Base-by-base conservation (phyloP, 164 flowering plant species). In the Kalanchoe fedtschenkoi region DNA sequence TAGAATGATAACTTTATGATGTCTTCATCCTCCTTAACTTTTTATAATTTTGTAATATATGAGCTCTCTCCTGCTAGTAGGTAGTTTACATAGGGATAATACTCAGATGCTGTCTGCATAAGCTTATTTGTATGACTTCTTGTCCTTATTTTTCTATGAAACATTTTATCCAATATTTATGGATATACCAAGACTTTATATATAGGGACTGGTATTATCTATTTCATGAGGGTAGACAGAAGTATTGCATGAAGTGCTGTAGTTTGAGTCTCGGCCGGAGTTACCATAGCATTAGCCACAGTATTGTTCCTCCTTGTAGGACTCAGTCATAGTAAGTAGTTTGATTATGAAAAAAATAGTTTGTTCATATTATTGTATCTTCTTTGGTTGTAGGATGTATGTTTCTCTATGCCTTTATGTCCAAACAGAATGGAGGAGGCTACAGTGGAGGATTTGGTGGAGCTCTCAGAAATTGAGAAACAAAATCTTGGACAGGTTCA, bases 391-490 rank as follows among this genome's bases (percentile, higher is more conserved):
- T 58, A 95, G 99, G 96, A 84, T 74, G 72, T 91, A 34, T 70
- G 71, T 71, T 95, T 84, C 70, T 73, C 91, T 34, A 91, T 91
- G 97, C 97, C 99, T 70, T 83, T 89, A 66, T 87, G 95, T 70
- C 76, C 46, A 60, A 77, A 84, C 46, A 75, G 86, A 71, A 80
- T 82, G 33, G 99, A 89, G 66, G 78, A 91, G 72, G 81, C 72
- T 46, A 73, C 82, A 60, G 70, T 79, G 42, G 97, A 95, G 70
- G 99, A 89, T 69, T 77, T 95, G 57, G 85, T 82, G 58, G 96
- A 87, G 74, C 93, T 95, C n/a, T 82, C 89, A 42, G 96, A 95
- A 75, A 84, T 95, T 56, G 96, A 87, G 80, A 95, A 85, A 68
- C 70, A 72, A 29, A 86, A 83, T 75, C 70, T 86, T 53, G 96